Evolutionary conservation across 2,329 filamentous ascomycete genomes (phyloP), one percentile per base, ranked within the genome.

Genomic region (Dactylellina parvicollis): DNA sequence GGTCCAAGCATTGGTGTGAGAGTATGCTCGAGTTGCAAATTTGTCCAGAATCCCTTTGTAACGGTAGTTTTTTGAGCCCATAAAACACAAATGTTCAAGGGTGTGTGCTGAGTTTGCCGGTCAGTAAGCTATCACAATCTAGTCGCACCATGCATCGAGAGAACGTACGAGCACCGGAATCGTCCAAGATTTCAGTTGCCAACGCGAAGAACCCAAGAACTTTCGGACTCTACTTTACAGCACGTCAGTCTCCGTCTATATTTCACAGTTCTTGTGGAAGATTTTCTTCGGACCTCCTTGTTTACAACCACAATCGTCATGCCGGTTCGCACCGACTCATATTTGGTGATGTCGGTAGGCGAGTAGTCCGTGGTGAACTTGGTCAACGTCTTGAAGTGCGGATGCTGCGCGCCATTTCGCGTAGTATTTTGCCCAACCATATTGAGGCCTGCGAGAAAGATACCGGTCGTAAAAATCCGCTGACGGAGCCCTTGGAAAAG

Each of bases 1-100:
- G 0, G 95, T 99, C 92, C 94, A 99, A 2, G 95, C 95, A 81
- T 99, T 99, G 30, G 95, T 99, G 67, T 86, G 87, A 0, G 94
- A 96, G 80, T 98, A 99, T 0, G 94, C 92, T 76, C 96, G 88
- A 3, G 92, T 96, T 1, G 95, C 92, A 69, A 99, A 86, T 82
- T 96, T 96, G 80, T 98, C 94, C 16, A 99, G 86, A 40, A 99
- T 88, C 0, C 95, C 95, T 81, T 98, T 98, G 83, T 96, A 98
- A 73, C 87, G 90, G 80, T 96, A 98, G 79, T 86, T 96, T 80
- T 91, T 92, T 22, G 95, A 98, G 26, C 95, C 95, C 83, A 85
- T 85, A 77, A 85, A 85, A 67, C 82, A 83, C 14, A 85, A 79
- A 79, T 85, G 84, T 78, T 85, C 84, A 12, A 85, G 79, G 1